A percentile compares a stretch with the other conserved stretches of the same genome.
Evolutionary conservation across 2,329 filamentous ascomycete species (phyloP).

Genomic region (Pseudofabraea citricarpa): DNA sequence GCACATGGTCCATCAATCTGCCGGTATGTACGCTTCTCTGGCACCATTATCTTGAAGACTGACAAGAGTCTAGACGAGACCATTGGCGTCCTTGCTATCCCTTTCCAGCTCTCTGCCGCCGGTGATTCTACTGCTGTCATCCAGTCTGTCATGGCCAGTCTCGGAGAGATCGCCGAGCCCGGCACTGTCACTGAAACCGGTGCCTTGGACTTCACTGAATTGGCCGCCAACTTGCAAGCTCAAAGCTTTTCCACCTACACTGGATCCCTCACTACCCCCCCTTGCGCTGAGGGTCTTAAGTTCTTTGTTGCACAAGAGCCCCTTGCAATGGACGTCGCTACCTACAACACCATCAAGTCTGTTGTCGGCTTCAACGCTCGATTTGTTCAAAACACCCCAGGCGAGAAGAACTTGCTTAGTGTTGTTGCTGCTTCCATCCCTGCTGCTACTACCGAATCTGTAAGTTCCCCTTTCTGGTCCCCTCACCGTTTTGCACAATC

Average conservation of each 20-base stretch:
- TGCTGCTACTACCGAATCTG: too few relatives aligned
- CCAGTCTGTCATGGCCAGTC: constrained; percentile 27
- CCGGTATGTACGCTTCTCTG: constrained; percentile 17
- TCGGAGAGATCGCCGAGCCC: constrained; percentile 7
- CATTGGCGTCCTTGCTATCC: constrained; percentile 29
- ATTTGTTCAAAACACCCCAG: constrained; percentile 39
- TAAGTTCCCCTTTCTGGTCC: too few relatives aligned
- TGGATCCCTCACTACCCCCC: constrained; percentile 58
- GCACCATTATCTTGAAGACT: too few relatives aligned
- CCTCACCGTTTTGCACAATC: too few relatives aligned
- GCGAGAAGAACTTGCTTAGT: constrained; percentile 7
- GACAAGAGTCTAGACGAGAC: constrained; percentile 13
- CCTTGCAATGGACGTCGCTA: constrained; percentile 41
- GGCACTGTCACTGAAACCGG: constrained; percentile 11
- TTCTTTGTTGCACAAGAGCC: constrained; percentile 47
- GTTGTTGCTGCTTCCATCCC: too few relatives aligned
- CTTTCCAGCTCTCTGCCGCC: constrained; percentile 32
- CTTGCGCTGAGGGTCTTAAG: constrained; percentile 51
- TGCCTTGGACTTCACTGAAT: constrained; percentile 7
- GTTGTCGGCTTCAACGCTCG: constrained; percentile 52
- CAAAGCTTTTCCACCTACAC: constrained; percentile 35
- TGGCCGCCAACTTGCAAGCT: constrained; percentile 4
- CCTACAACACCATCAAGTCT: constrained; percentile 45
- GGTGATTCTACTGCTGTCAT: constrained; percentile 34
- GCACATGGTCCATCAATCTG: constrained; percentile 36